A percentile compares a stretch with the other conserved stretches of the same genome.
These are phyloP conservation scores for Candida pini DNA, from an alignment of 805 yeast genomes.

Conservation along the genomic window DNA sequence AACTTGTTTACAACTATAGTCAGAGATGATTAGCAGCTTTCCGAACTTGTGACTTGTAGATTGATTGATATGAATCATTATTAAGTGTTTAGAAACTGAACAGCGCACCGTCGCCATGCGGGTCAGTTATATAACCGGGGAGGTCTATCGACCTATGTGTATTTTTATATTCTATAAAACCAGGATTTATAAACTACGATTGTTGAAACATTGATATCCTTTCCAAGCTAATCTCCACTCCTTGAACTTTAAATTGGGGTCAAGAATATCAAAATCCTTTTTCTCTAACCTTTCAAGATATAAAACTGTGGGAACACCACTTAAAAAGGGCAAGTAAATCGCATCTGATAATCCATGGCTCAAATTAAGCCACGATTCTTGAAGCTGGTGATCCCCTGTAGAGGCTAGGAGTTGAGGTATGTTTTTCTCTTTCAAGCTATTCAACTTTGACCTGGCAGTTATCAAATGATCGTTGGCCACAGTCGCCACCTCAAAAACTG, in stretches of 20 bases:
- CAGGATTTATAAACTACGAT: background rate
- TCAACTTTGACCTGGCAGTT: slow-evolving; percentile 56
- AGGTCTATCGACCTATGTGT: too few species aligned
- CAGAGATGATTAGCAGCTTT: too few species aligned
- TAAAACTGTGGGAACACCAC: slow-evolving; percentile 56
- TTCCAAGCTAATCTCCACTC: slow-evolving; percentile 68
- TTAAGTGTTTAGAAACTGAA: too few species aligned
- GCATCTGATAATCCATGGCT: slow-evolving; percentile 53
- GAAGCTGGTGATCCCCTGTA: slow-evolving; percentile 10
- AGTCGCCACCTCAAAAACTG: slow-evolving; percentile 64
- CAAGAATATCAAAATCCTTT: slow-evolving; percentile 56
- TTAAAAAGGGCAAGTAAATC: slow-evolving; percentile 61
- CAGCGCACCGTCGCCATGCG: too few species aligned
- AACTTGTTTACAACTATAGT: too few species aligned
- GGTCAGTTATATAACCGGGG: too few species aligned
- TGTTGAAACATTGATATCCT: slow-evolving; percentile 43
- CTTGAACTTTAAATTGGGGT: slow-evolving; percentile 36
- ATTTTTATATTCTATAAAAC: background rate
- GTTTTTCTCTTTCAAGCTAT: slow-evolving; percentile 32
- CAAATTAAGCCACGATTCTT: slow-evolving; percentile 30
- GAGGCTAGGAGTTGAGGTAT: slow-evolving; percentile 28
- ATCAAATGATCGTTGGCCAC: slow-evolving; percentile 76
- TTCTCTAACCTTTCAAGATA: slow-evolving; percentile 58
- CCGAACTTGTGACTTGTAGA: too few species aligned
- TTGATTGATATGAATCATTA: too few species aligned